Evolutionary conservation across 179 eudicot species (phyloP).

Genomic region (Spinacia oleracea): DNA sequence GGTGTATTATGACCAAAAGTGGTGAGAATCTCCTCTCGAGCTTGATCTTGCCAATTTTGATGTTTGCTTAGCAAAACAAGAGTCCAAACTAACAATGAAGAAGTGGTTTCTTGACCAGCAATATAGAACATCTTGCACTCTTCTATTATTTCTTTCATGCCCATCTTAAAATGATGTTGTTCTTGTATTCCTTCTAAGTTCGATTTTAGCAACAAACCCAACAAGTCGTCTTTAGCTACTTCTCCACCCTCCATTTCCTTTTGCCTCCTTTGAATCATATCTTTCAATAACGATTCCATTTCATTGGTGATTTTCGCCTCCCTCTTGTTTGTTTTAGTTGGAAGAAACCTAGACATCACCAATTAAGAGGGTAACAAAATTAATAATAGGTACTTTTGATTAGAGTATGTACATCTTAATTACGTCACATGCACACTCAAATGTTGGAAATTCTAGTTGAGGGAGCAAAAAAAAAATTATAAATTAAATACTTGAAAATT

Average conservation of each 20-base stretch:
- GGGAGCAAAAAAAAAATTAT: no score
- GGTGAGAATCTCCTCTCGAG: constrained; percentile 22
- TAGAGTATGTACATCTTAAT: no score
- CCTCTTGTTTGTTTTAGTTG: constrained; percentile 38
- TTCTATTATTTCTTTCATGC: constrained; percentile 34
- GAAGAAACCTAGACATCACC: constrained; percentile 46
- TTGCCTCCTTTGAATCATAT: constrained; percentile 33
- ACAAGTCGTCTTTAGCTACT: constrained; percentile 30
- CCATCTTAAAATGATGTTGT: constrained; percentile 20
- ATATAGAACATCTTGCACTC: constrained; percentile 40
- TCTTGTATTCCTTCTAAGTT: constrained; percentile 17
- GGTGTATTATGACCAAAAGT: constrained; percentile 26
- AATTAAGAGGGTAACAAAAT: no score
- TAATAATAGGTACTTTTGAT: no score
- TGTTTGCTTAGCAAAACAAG: constrained; percentile 31
- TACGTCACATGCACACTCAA: no score
- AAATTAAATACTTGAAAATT: no score
- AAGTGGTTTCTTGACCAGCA: constrained; percentile 42
- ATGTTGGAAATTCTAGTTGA: no score
- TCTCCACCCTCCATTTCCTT: constrained; percentile 30
- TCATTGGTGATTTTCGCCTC: constrained; percentile 30
- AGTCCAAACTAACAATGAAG: constrained; percentile 32
- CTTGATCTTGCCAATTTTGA: constrained; percentile 33
- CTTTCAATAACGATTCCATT: constrained; percentile 21
- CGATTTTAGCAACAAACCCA: constrained; percentile 35